Evolutionary conservation across 768 basidiomycete genomes (phyloP).

Genomic region (Auricularia heimuer): DNA sequence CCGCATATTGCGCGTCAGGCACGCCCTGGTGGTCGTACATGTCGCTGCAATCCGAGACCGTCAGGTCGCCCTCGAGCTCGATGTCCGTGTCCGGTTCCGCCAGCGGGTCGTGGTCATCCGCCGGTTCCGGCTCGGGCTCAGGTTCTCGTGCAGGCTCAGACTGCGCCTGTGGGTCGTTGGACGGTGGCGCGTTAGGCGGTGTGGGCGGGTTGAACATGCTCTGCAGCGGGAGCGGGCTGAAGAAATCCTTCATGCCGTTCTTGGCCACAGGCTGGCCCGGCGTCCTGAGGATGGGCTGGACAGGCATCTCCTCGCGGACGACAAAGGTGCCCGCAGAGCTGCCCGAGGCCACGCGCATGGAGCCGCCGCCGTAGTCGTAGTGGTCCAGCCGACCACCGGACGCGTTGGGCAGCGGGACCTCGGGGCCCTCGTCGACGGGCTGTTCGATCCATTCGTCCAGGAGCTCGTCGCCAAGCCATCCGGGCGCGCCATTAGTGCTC

Average conservation of each 20-base stretch:
- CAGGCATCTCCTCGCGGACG: constrained; percentile 56
- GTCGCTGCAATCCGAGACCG: not conserved
- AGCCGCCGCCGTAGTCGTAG: constrained; percentile 28
- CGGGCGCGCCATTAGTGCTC: constrained; percentile 30
- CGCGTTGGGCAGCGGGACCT: constrained; percentile 12
- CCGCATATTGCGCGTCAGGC: constrained; percentile 2
- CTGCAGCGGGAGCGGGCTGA: constrained; percentile 79
- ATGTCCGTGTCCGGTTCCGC: not conserved
- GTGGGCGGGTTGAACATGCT: constrained; percentile 92
- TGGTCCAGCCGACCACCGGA: not conserved
- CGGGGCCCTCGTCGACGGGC: constrained; percentile 21
- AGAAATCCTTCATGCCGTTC: constrained; percentile 56
- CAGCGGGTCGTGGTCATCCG: constrained; percentile 1
- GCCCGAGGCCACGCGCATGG: constrained; percentile 19
- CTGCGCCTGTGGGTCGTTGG: too few species aligned
- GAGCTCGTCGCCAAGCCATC: constrained; percentile 84
- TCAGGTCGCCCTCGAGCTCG: not conserved
- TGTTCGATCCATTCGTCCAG: constrained; percentile 84
- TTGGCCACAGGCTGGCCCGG: constrained; percentile 48
- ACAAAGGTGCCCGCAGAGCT: constrained; percentile 59
- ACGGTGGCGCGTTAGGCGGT: constrained; percentile 35
- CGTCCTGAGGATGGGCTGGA: constrained; percentile 48
- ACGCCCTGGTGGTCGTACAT: constrained; percentile 2
- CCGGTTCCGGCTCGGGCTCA: too few species aligned
- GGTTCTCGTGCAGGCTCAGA: not conserved